Conservation (phyloP, 345 rosid genomes). For the Erysimum cheiranthoides region DNA sequence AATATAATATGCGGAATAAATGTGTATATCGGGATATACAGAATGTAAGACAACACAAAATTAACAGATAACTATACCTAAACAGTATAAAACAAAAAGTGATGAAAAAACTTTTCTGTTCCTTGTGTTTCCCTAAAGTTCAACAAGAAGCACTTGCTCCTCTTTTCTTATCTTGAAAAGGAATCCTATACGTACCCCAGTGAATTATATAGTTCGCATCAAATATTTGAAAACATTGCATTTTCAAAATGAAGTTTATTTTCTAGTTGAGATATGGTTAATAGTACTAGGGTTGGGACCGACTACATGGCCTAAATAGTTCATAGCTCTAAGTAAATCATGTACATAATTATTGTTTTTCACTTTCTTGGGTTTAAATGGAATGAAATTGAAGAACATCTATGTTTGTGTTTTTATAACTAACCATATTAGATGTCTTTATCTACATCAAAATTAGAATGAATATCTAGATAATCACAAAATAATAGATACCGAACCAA, state of each 20-base stretch:
- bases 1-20: neutral
- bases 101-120: slow-evolving; percentile 10
- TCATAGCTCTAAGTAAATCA: neutral
- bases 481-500: too few species aligned
- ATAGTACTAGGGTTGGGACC: neutral
- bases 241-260: neutral
- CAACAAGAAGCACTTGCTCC: slow-evolving; percentile 38
- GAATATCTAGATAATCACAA: too few species aligned
- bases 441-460: neutral
- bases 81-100: slow-evolving; percentile 38
- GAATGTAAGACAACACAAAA: slow-evolving; percentile 21
- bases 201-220: slow-evolving; percentile 21
- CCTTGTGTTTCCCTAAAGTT: slow-evolving; percentile 43
- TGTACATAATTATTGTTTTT: neutral
- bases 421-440: neutral
- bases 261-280: neutral
- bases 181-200: slow-evolving; percentile 36
- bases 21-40: slow-evolving; percentile 32
- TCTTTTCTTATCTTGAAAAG: slow-evolving; percentile 20
- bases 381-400: neutral
- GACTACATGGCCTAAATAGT: neutral
- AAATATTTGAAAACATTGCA: slow-evolving; percentile 13
- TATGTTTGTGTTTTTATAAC: neutral
- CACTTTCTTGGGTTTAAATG: neutral
- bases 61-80: slow-evolving; percentile 12